Evolutionary conservation across 208 protist genomes (phyloP).

Genomic region (Trichomonas gallinae): DNA sequence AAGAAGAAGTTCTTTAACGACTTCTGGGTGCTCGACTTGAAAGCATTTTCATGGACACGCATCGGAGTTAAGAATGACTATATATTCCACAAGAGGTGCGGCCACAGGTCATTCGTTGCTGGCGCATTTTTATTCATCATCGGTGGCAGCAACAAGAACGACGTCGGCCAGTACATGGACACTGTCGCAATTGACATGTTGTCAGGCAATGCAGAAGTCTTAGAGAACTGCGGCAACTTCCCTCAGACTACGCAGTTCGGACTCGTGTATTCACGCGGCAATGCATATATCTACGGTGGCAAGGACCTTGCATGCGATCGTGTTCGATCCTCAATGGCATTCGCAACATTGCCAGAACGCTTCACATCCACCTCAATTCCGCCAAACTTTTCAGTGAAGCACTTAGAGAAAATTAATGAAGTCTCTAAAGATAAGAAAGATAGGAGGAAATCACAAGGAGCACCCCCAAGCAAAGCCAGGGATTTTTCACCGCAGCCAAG

Average conservation of each 20-base stretch:
- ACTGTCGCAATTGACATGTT: neutral
- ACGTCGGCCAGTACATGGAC: neutral
- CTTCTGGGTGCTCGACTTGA: neutral
- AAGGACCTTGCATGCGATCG: neutral
- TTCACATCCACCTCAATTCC: neutral
- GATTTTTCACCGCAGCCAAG: too few species aligned
- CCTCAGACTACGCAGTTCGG: neutral
- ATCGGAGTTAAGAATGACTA: neutral
- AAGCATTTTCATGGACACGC: neutral
- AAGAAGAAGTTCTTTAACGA: neutral
- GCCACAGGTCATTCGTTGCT: neutral
- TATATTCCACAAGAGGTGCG: neutral
- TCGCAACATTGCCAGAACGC: neutral
- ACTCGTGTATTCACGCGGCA: neutral
- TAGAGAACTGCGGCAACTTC: neutral
- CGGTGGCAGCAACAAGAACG: neutral
- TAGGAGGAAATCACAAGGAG: too few species aligned
- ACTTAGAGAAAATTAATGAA: too few species aligned
- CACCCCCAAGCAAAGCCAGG: too few species aligned
- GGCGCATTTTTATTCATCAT: neutral
- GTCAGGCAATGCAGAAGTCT: neutral
- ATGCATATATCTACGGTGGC: neutral
- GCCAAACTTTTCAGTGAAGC: too few species aligned
- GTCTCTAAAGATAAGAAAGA: too few species aligned
- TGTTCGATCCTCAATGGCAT: neutral